Conservation (phyloP, 2,329 filamentous ascomycete genomes). For the Ophiocordyceps australis region DNA sequence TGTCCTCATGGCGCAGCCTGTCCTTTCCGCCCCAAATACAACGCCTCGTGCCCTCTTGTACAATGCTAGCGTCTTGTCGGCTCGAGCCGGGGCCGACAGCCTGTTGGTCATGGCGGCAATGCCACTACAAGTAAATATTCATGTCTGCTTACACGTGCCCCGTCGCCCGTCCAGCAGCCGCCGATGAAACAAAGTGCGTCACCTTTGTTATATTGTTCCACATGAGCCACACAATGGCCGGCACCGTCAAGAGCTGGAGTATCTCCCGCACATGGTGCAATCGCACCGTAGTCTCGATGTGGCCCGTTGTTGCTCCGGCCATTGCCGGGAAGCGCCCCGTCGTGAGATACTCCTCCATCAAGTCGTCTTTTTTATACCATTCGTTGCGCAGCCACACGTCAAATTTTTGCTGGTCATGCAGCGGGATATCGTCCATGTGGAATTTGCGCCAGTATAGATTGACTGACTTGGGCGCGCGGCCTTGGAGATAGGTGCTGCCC, state of each 20-base stretch:
- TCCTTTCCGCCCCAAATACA: too few species aligned
- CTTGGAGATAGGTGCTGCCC: constrained; percentile 72
- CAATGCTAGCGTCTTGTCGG: too few species aligned
- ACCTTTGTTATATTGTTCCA: too few species aligned
- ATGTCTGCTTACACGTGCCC: too few species aligned
- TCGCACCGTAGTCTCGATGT: constrained; percentile 40
- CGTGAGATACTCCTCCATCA: constrained; percentile 66
- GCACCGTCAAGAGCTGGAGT: constrained; percentile 31
- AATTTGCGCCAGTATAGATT: constrained; percentile 95
- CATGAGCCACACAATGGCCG: constrained; percentile 23
- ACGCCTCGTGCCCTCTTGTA: too few species aligned
- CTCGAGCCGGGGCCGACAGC: too few species aligned
- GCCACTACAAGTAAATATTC: too few species aligned
- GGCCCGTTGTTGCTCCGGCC: constrained; percentile 24
- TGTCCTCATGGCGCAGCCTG: too few species aligned
- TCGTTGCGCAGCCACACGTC: constrained; percentile 69
- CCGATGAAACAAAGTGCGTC: too few species aligned
- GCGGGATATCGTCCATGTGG: constrained; percentile 60
- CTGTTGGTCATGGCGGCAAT: too few species aligned
- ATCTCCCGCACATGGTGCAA: constrained; percentile 36
- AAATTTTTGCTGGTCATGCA: constrained; percentile 56
- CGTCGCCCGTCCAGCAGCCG: too few species aligned
- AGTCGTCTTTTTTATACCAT: constrained; percentile 83
- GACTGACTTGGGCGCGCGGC: constrained; percentile 79
- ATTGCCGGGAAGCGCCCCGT: constrained; percentile 68